Evolutionary conservation across 2,329 filamentous ascomycete genomes (phyloP).

Genomic region (Neonectria magnoliae): DNA sequence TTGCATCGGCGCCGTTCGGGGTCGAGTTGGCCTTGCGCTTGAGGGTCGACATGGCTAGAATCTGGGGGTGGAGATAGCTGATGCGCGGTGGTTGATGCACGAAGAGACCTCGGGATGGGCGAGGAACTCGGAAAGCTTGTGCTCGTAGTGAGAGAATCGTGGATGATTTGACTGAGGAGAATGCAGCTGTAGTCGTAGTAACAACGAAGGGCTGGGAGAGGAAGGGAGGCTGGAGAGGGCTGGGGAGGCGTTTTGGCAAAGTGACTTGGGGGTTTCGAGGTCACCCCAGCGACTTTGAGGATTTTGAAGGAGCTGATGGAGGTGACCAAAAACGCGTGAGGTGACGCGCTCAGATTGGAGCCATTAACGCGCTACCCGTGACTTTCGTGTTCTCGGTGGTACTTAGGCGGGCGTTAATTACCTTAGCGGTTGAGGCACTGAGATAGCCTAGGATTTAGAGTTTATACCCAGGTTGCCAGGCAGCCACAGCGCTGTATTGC

Average conservation of each 20-base stretch:
- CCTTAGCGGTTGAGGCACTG: conserved; percentile 25
- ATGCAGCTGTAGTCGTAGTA: background rate
- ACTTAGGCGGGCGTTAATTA: conserved; percentile 10
- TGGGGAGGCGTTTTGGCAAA: background rate
- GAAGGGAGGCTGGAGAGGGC: conserved; percentile 1
- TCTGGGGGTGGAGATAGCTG: conserved; percentile 31
- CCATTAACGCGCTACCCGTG: conserved; percentile 38
- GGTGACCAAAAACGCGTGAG: conserved; percentile 23
- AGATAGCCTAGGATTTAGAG: background rate
- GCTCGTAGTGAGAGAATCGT: conserved; percentile 30
- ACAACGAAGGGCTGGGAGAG: background rate
- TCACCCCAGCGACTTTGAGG: conserved; percentile 30
- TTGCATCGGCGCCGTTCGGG: conserved; percentile 60
- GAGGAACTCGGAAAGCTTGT: conserved; percentile 26
- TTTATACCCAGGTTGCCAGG: background rate
- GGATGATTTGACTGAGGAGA: conserved; percentile 14
- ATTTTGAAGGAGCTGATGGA: conserved; percentile 25
- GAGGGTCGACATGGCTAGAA: conserved; percentile 60
- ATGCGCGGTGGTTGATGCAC: conserved; percentile 31
- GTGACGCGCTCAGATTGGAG: conserved; percentile 33
- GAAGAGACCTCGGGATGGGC: conserved; percentile 26
- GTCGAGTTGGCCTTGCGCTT: conserved; percentile 73
- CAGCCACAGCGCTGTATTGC: conserved; percentile 1
- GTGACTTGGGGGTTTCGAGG: conserved; percentile 24
- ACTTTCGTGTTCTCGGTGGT: conserved; percentile 35